These are phyloP conservation scores for Acanthamoeba castellanii DNA, from an alignment of 208 protist genomes.

Conservation along the genomic window DNA sequence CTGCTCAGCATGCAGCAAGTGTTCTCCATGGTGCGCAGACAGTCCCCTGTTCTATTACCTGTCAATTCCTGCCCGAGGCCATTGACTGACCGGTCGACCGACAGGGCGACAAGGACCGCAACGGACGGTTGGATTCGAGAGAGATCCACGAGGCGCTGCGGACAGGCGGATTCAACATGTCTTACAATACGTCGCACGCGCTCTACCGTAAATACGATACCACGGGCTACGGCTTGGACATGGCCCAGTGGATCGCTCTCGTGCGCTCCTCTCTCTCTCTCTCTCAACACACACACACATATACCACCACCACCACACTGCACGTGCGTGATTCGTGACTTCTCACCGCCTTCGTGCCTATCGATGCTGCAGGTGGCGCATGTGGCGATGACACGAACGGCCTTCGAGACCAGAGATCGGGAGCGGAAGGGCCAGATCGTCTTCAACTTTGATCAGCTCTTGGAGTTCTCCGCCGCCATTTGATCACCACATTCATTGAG, in stretches of 20 bases:
- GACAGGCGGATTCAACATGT: slow-evolving; percentile 66
- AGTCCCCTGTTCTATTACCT: background rate
- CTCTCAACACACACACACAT: background rate
- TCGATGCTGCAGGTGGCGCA: slow-evolving; percentile 30
- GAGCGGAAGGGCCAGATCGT: slow-evolving; percentile 30
- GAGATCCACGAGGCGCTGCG: slow-evolving; percentile 67
- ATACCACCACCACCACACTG: background rate
- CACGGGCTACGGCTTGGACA: slow-evolving; percentile 67
- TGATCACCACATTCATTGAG: background rate
- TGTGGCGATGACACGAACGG: slow-evolving; percentile 65
- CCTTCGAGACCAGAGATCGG: slow-evolving; percentile 47
- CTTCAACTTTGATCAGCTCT: slow-evolving; percentile 71
- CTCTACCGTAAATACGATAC: slow-evolving; percentile 72
- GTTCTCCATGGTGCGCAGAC: slow-evolving; percentile 38
- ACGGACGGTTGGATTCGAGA: slow-evolving; percentile 61
- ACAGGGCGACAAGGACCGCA: slow-evolving; percentile 71
- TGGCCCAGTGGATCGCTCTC: slow-evolving; percentile 67
- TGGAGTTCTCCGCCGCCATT: slow-evolving; percentile 66
- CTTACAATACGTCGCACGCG: slow-evolving; percentile 2
- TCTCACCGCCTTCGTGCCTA: background rate
- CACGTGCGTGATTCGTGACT: background rate
- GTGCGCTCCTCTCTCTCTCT: background rate
- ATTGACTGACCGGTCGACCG: background rate
- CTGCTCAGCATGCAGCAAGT: slow-evolving; percentile 73
- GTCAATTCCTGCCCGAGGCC: background rate